Evolutionary conservation across 805 yeast species (phyloP), one percentile per base, ranked within the genome.

Genomic region (Lipomyces yamanashiensis): DNA sequence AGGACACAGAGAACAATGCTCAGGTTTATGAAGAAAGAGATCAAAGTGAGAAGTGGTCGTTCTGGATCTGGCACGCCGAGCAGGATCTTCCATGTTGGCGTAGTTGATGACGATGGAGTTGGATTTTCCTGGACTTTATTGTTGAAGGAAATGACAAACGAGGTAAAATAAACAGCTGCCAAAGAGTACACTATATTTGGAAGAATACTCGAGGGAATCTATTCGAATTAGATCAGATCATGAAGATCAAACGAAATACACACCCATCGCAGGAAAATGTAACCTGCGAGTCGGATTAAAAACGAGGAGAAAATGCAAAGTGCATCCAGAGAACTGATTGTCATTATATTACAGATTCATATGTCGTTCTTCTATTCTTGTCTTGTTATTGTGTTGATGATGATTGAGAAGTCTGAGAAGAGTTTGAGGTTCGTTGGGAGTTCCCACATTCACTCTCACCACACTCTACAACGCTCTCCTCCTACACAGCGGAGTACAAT

Each of bases 261-360:
- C 45, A 64, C 67, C 67, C 67, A 64, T 50, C 67, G 62, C 54
- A 64, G 41, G 34, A 64, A 64, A 39, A 64, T 15, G 48, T 64
- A 64, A 10, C 57, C 58, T 2, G 19, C 60, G 12, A 61, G 33
- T 19, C 67, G 59, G 9, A 61, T 33, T 21, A 47, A 10, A 7
- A 33, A 37, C 23, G 62, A 53, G 1, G 65, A 50, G 1, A 7
- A 21, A n/a, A 45, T 52, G 40, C 65, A 61, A 12, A 54, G 34
- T 9, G 15, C 2, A 4, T 48, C 61, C 9, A 41, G 17, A 19
- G 21, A 7, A 9, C 17, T 45, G 10, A 10, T 36, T 19, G 55
- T n/a, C 59, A 21, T 15, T 21, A 23, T 21, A 15, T 23, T 48
- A 5, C 28, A 28, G 28, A 28, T 28, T 28, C 28, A 28, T 28